phyloP scores from a whole-genome alignment of 2,329 filamentous ascomycete genomes.

The Tothia fuscella region DNA sequence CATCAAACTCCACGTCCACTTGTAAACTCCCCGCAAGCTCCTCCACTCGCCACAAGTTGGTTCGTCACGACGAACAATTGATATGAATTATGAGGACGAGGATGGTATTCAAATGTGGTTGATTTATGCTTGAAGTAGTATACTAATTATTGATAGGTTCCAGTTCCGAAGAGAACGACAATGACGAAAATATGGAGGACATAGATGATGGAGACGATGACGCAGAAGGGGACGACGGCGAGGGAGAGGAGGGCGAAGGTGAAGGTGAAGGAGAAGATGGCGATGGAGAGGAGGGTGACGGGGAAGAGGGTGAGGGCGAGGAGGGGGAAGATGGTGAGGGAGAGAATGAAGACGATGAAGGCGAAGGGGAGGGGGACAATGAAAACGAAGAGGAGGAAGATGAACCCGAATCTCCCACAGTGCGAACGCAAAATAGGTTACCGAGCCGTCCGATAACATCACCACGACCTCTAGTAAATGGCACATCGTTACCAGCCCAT shows the following conservation, averaged over 20 bases:
- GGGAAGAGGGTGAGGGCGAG: conserved; percentile 23
- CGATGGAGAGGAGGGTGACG: conserved; percentile 28
- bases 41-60: too few species aligned
- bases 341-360: conserved; percentile 27
- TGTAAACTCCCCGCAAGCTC: too few species aligned
- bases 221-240: conserved; percentile 26
- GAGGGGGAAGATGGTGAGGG: conserved; percentile 25
- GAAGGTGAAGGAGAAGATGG: conserved; percentile 25
- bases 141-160: conserved; percentile 2
- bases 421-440: conserved; percentile 7
- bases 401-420: conserved; percentile 30
- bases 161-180: conserved; percentile 25
- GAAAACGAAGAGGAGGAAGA: conserved; percentile 28
- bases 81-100: too few species aligned
- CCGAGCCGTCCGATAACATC: conserved; percentile 5
- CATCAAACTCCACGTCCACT: too few species aligned
- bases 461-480: conserved; percentile 3
- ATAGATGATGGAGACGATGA: conserved; percentile 29
- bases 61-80: too few species aligned
- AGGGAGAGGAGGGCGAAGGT: conserved; percentile 23
- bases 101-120: too few species aligned
- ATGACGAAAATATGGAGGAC: conserved; percentile 32
- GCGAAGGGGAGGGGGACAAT: conserved; percentile 29
- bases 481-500: conserved; percentile 1
- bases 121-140: too few species aligned